Evolutionary conservation across 495 filamentous ascomycete genomes (phyloP), one percentile per base, ranked within the genome.

Genomic region (Viridothelium virens): DNA sequence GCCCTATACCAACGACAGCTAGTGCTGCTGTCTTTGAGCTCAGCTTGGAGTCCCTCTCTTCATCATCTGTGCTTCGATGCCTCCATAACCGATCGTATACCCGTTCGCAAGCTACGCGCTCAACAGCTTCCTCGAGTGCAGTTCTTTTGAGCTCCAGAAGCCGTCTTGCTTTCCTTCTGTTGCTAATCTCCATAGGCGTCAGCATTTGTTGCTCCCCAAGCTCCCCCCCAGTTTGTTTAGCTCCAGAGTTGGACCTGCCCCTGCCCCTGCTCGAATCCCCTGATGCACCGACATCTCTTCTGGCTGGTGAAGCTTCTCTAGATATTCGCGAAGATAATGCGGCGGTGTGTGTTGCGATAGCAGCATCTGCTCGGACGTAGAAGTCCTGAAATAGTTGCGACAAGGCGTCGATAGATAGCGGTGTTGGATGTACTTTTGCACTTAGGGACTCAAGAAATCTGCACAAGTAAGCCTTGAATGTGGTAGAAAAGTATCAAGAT

Each of bases 341-440:
- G 34, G 89, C 88, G 63, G 97, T 91, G 76, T 99, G 92, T 0
- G 91, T 96, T 18, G 84, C 82, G 50, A 97, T 93, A 73, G 94
- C 89, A 7, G 87, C 82, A 46, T 91, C 87, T 14, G 95, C 91
- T 56, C 86, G 86, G 39, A 81, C 79, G 75, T 99, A 99, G 72
- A 97, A 99, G 44, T 95, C 91, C 77, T 99, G 95, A 74, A 96
- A 97, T 31, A 95, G 78, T n/a, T 80, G 80, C 4, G 92, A 88
- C 33, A 97, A 85, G 69, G 85, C 89, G 31, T 96, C 90, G 70
- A 93, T 88, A 50, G 87, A 87, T 1, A 92, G 86, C 10, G 95
- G 94, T 12, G 85, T 86, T 16, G 89, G 85, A 76, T 96, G 89
- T 34, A 96, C 86, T 79, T 90, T 96, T 66, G 91, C 92, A 63